Conservation (phyloP, 83 land plant genomes). For the Picea mariana region DNA sequence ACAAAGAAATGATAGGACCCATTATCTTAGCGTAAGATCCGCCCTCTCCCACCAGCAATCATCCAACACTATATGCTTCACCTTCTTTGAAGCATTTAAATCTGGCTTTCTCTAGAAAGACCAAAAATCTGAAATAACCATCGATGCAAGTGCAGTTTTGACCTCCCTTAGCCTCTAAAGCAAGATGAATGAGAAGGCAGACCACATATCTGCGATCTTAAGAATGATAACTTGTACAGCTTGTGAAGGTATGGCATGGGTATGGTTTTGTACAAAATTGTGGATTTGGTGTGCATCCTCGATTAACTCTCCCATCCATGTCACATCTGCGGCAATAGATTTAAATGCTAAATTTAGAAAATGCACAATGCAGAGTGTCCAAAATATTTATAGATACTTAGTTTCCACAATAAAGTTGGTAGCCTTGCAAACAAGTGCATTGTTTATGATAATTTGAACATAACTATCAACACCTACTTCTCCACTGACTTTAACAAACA, state of each 20-base stretch:
- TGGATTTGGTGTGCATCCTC: neutral
- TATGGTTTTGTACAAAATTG: neutral
- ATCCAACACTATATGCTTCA: neutral
- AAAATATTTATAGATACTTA: neutral
- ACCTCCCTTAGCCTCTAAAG: neutral
- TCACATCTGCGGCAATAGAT: neutral
- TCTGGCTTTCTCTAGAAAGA: neutral
- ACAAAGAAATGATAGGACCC: neutral
- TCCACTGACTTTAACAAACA: neutral
- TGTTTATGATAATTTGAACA: neutral
- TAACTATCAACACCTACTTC: neutral
- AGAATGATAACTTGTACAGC: neutral
- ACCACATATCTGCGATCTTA: neutral
- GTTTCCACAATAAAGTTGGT: neutral
- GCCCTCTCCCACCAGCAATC: neutral
- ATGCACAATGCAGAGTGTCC: neutral
- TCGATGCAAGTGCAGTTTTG: neutral
- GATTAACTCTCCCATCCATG: constrained; percentile 4
- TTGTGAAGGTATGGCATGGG: neutral
- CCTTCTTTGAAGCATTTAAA: neutral
- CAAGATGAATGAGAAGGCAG: neutral
- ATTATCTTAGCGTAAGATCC: neutral
- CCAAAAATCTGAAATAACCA: neutral
- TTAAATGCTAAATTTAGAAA: no score
- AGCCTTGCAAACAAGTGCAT: neutral